phyloP scores from a whole-genome alignment of 306 rosid species.

The Lathyrus tuberosus region DNA sequence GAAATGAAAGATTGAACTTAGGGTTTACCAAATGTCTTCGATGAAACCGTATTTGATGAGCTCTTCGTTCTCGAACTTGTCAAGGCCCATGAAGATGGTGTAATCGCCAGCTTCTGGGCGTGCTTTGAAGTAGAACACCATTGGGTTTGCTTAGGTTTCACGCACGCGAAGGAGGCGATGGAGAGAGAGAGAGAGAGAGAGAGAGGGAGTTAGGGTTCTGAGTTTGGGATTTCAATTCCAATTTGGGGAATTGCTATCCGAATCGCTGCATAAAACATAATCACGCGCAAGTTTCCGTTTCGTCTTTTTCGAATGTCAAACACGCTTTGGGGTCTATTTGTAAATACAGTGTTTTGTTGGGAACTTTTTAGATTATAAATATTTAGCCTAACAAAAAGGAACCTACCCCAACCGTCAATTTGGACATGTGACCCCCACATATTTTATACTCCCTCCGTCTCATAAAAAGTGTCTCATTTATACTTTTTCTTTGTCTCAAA shows the following conservation, averaged over 20 bases:
- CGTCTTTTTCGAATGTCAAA: conserved; percentile 10
- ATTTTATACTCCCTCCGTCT: too few species aligned
- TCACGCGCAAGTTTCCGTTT: conserved; percentile 17
- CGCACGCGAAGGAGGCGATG: conserved; percentile 7
- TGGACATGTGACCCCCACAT: too few species aligned
- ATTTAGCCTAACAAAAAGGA: too few species aligned
- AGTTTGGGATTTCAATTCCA: conserved; percentile 27
- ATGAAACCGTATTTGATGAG: conserved; percentile 94
- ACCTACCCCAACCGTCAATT: too few species aligned
- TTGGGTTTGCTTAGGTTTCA: conserved; percentile 32
- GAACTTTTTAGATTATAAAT: background rate
- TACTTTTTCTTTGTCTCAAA: too few species aligned
- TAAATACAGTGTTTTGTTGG: background rate
- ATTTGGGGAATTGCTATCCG: conserved; percentile 20
- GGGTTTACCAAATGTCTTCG: conserved; percentile 86
- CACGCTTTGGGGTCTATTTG: background rate
- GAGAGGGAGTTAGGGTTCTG: conserved; percentile 51
- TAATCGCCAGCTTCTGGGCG: conserved; percentile 94
- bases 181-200: background rate
- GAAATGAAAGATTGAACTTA: conserved; percentile 30
- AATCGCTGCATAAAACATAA: conserved; percentile 31
- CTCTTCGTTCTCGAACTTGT: conserved; percentile 97
- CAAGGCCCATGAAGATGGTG: conserved; percentile 99
- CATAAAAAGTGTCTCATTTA: too few species aligned
- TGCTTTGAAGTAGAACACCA: conserved; percentile 99